A percentile compares a stretch with the other conserved stretches of the same genome.
phyloP scores from a whole-genome alignment of 345 rosid genomes.

The Streptanthus diversifolius region DNA sequence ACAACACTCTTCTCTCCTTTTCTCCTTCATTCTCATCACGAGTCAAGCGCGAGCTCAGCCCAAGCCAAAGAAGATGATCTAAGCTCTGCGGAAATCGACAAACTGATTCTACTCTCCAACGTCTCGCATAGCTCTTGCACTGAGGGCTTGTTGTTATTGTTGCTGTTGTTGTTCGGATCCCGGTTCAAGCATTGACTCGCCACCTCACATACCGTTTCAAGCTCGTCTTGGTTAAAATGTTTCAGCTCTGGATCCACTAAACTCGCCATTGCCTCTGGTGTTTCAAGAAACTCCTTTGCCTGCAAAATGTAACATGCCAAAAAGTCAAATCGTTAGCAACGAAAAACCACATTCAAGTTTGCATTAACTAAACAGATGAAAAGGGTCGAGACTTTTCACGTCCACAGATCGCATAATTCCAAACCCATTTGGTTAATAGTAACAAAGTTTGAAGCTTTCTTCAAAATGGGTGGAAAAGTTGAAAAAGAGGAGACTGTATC shows the following conservation, averaged over 20 bases:
- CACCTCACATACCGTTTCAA: slow-evolving; percentile 71
- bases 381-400: slow-evolving; percentile 3
- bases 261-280: slow-evolving; percentile 68
- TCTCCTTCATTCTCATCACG: slow-evolving; percentile 37
- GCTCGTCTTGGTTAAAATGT: slow-evolving; percentile 70
- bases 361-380: neutral
- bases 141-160: slow-evolving; percentile 41
- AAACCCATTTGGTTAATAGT: neutral
- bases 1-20: neutral
- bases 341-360: neutral
- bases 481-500: neutral
- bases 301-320: slow-evolving; percentile 27
- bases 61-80: slow-evolving; percentile 89
- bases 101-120: slow-evolving; percentile 69
- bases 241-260: slow-evolving; percentile 90
- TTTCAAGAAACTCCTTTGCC: slow-evolving; percentile 86
- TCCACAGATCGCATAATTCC: neutral
- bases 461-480: neutral
- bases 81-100: slow-evolving; percentile 65
- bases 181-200: slow-evolving; percentile 62
- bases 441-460: slow-evolving; percentile 1
- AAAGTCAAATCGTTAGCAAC: neutral
- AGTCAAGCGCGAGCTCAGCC: slow-evolving; percentile 90
- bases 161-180: slow-evolving; percentile 38
- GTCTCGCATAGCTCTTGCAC: slow-evolving; percentile 59